Percentiles rank a stretch among this genome's conserved stretches.
Conservation (phyloP, 108 stramenopile genomes). For the Chaetoceros tenuissimus region DNA sequence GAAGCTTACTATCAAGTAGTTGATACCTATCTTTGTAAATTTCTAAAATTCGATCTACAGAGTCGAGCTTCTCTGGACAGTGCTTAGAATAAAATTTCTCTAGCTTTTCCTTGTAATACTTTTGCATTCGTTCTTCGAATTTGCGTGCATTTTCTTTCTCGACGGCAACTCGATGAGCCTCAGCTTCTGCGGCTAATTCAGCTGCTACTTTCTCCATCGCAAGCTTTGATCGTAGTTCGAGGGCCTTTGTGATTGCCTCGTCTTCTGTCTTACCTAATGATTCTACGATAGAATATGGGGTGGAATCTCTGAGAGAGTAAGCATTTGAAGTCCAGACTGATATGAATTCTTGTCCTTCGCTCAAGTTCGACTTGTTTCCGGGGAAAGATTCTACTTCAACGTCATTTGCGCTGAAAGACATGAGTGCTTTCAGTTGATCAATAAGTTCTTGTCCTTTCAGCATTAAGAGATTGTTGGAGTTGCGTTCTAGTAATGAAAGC, state of each 20-base stretch:
- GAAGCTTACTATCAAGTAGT: conserved; percentile 65
- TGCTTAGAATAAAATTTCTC: conserved; percentile 70
- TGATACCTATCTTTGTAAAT: conserved; percentile 66
- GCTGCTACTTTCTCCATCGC: conserved; percentile 45
- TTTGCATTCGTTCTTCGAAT: conserved; percentile 45
- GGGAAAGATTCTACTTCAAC: conserved; percentile 20
- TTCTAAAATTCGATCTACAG: conserved; percentile 66
- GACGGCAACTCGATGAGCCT: conserved; percentile 48
- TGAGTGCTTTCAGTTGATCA: conserved; percentile 36
- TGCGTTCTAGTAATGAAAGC: conserved; percentile 55
- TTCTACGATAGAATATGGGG: conserved; percentile 52
- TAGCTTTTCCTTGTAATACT: conserved; percentile 57
- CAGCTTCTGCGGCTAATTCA: conserved; percentile 48
- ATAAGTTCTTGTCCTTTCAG: conserved; percentile 56
- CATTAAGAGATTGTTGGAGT: conserved; percentile 57
- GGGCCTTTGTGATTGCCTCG: conserved; percentile 41
- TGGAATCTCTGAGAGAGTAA: conserved; percentile 40
- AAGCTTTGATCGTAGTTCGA: conserved; percentile 35
- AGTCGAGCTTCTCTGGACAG: conserved; percentile 65
- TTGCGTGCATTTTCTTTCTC: conserved; percentile 51
- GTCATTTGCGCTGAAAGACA: conserved; percentile 30
- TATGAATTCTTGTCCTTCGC: conserved; percentile 28
- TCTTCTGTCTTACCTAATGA: conserved; percentile 53
- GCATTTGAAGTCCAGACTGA: conserved; percentile 47
- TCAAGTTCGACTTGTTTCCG: conserved; percentile 14